These are phyloP conservation scores for Trebouxia gelatinosa DNA, from an alignment of 163 green algal species.

Conservation along the genomic window DNA sequence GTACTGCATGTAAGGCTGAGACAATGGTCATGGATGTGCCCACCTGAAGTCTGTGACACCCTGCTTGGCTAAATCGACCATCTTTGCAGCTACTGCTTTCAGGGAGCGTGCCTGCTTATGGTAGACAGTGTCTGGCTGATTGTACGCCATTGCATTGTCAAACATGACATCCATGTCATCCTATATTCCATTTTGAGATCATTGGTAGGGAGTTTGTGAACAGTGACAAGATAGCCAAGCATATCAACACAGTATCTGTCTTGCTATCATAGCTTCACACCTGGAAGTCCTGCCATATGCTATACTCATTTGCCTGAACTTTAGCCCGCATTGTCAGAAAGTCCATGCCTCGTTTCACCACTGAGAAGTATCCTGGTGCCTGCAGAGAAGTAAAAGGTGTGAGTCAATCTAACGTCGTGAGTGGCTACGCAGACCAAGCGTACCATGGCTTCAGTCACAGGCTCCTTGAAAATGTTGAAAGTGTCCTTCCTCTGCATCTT, in stretches of 20 bases:
- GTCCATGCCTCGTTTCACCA: conserved; percentile 71
- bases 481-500: conserved; percentile 59
- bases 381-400: conserved; percentile 32
- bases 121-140: conserved; percentile 46
- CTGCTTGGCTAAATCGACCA: conserved; percentile 41
- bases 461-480: conserved; percentile 58
- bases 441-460: conserved; percentile 63
- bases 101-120: conserved; percentile 49
- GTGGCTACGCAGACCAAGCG: too few relatives aligned
- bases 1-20: too few relatives aligned
- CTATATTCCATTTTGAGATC: background rate
- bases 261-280: too few relatives aligned
- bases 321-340: conserved; percentile 60
- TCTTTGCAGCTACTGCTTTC: conserved; percentile 34
- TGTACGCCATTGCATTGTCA: conserved; percentile 73
- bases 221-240: too few relatives aligned
- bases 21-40: too few relatives aligned
- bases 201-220: background rate
- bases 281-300: conserved; percentile 49
- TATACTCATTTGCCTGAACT: conserved; percentile 43
- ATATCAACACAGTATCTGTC: too few relatives aligned
- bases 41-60: conserved; percentile 49
- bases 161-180: conserved; percentile 73
- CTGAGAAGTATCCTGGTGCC: conserved; percentile 64
- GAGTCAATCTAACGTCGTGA: too few relatives aligned